phyloP scores from a whole-genome alignment of 331 rosid genomes.

The Cucumis variabilis region DNA sequence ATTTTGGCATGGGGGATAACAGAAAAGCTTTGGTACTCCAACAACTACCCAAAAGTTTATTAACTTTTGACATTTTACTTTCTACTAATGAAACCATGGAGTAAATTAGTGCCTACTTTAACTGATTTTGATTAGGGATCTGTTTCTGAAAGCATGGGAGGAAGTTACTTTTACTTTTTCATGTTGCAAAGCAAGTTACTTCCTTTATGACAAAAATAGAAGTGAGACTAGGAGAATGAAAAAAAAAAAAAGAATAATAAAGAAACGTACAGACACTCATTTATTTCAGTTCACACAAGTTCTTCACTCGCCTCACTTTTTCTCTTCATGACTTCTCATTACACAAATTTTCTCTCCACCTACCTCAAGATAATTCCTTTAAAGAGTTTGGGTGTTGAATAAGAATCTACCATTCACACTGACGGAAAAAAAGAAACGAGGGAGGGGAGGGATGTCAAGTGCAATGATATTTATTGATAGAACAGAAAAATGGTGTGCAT shows the following conservation, averaged over 20 bases:
- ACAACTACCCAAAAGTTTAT: neutral
- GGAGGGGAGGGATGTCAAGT: conserved; percentile 4
- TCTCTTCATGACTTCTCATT: neutral
- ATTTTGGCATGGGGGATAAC: conserved; percentile 8
- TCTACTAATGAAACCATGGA: neutral
- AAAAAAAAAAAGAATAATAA: neutral
- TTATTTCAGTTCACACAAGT: conserved; percentile 7
- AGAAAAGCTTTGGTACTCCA: conserved; percentile 29
- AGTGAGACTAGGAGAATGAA: conserved; percentile 5
- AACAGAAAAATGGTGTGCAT: neutral
- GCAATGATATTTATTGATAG: neutral
- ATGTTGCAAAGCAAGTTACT: neutral
- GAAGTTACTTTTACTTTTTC: neutral
- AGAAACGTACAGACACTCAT: neutral
- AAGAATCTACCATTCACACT: neutral
- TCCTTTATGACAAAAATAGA: conserved; percentile 12
- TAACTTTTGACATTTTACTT: conserved; percentile 17
- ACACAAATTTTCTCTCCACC: neutral
- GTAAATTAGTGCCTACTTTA: conserved; percentile 10
- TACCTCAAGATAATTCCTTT: neutral
- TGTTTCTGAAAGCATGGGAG: neutral
- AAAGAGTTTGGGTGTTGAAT: neutral
- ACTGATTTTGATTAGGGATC: neutral
- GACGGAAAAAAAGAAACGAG: neutral
- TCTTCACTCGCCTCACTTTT: conserved; percentile 7